Base-by-base conservation (phyloP, 306 rosid genomes). In the Acmispon strigosus region DNA sequence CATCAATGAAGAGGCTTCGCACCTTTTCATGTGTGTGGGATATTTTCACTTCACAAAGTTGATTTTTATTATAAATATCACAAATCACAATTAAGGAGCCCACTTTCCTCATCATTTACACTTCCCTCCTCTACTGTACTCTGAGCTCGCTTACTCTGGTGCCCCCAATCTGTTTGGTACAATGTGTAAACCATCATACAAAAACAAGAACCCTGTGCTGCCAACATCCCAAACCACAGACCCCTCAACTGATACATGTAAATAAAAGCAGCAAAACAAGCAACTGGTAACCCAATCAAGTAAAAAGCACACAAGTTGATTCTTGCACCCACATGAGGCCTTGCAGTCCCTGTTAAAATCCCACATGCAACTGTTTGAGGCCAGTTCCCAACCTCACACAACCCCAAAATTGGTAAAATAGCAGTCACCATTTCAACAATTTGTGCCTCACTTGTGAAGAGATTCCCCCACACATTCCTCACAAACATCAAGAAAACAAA, bases 301-400 rank as follows among this genome's bases (percentile, higher is more conserved):
- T 91, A 91, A 78, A 91, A 91, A 4, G 97, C 90, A 41, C 73
- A 87, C 78, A 91, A 63, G 56, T 91, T 91, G 47, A 89, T 91
- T 41, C 83, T 78, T 0, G 90, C 97, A 6, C 97, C 97, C 6
- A 84, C 70, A 42, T 82, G 80, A 20, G 97, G 97, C 0, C 97
- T 64, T 48, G 97, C 97, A 0, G 91, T 89, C 17, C 91, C 97
- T 4, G 85, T 82, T 57, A 91, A 60, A 0, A 91, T 83, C 36
- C 97, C 96, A 48, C 89, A 88, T 0, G 91, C 86, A 0, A 74
- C 93, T 2, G 97, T 91, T 58, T 91, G 97, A 12, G 97, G 93
- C 68, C 89, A 82, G 69, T 91, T 91, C 5, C 87, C 90, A 2
- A 89, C 55, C 77, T 91, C 97, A 66, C 97, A 91, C 9, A 91